Conservation (phyloP, 164 flowering plant genomes). For the Vitis vinifera region DNA sequence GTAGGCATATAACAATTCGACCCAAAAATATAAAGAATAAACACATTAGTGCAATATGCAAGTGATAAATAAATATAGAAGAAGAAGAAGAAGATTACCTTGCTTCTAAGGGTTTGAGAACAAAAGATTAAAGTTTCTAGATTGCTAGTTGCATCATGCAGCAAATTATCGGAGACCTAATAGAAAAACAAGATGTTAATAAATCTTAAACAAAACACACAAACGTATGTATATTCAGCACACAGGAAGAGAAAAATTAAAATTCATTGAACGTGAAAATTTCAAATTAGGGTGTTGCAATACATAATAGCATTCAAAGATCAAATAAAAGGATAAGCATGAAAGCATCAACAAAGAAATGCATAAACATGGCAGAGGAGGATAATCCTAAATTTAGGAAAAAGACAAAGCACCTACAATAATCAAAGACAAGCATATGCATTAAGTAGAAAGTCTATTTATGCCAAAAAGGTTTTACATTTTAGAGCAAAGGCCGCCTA, state of each 20-base stretch:
- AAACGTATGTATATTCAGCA: too few species aligned
- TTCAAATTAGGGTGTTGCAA: background rate
- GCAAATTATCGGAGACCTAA: conserved; percentile 95
- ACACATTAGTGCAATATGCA: background rate
- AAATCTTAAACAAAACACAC: background rate
- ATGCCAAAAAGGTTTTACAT: too few species aligned
- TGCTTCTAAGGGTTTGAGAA: conserved; percentile 95
- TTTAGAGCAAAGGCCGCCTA: too few species aligned
- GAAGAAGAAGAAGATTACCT: conserved; percentile 45
- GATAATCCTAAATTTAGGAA: background rate
- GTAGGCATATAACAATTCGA: too few species aligned
- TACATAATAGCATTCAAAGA: background rate
- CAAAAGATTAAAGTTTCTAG: conserved; percentile 89
- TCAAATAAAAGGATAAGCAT: background rate
- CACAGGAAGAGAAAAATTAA: too few species aligned
- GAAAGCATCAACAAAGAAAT: background rate
- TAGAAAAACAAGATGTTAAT: background rate
- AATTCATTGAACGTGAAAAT: background rate
- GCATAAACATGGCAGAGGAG: background rate
- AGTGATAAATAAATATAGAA: background rate
- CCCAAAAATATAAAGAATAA: background rate
- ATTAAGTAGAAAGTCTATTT: too few species aligned
- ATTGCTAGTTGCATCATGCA: conserved; percentile 90
- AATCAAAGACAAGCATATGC: too few species aligned
- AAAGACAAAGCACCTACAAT: background rate